Evolutionary conservation across 345 rosid genomes (phyloP).

Genomic region (Sonneratia alba): DNA sequence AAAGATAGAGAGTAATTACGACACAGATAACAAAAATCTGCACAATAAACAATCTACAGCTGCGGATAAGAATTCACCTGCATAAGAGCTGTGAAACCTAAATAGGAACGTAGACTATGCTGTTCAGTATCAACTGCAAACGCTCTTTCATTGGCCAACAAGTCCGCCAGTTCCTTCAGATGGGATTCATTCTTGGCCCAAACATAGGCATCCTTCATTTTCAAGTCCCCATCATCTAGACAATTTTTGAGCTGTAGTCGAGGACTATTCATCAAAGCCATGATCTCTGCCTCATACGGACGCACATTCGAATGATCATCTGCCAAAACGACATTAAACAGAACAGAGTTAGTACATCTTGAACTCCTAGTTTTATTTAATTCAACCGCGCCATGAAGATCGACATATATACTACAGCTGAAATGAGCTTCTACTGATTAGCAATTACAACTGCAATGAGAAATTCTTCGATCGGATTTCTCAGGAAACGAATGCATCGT

Average conservation of each 20-base stretch:
- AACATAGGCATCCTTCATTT: constrained; percentile 36
- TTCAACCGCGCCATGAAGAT: neutral
- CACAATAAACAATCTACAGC: neutral
- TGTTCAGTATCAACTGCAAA: constrained; percentile 92
- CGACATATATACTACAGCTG: neutral
- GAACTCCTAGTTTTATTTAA: neutral
- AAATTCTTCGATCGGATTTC: neutral
- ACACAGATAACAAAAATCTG: neutral
- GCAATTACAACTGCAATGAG: neutral
- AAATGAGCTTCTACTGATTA: neutral
- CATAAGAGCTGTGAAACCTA: constrained; percentile 75
- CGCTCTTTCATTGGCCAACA: constrained; percentile 36
- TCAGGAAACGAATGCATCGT: neutral
- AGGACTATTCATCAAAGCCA: constrained; percentile 40
- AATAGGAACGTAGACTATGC: constrained; percentile 73
- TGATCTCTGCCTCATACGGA: constrained; percentile 61
- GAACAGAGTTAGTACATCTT: neutral
- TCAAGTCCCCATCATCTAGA: constrained; percentile 21
- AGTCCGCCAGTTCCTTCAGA: constrained; percentile 53
- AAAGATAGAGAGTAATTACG: neutral
- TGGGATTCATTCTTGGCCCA: constrained; percentile 67
- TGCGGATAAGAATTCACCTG: constrained; percentile 35
- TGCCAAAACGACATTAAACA: constrained; percentile 15
- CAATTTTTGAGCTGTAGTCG: constrained; percentile 23
- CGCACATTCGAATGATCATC: constrained; percentile 38